Evolutionary conservation across 176 grass and related monocot species (phyloP), one percentile per base, ranked within the genome.

Genomic region (Urochloa ruziziensis): DNA sequence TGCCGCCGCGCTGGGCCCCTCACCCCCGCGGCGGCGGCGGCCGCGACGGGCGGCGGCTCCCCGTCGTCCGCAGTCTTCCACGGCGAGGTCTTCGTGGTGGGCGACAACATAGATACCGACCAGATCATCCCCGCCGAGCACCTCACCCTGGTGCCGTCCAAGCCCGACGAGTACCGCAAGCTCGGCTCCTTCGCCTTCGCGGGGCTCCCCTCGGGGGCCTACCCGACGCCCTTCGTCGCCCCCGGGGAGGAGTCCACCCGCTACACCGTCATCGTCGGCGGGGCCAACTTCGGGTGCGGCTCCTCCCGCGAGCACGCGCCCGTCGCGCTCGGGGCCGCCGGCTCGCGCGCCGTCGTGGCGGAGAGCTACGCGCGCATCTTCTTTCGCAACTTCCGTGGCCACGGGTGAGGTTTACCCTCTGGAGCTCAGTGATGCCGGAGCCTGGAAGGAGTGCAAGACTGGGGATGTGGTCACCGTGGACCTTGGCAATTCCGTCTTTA

Each of bases 121-220:
- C 96, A 98, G 89, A 98, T 98, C 67, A 98, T 98, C 64, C 89
- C 96, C 1, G 96, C 96, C 5, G 96, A 98, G 93, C 68, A 98
- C 89, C 85, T 98, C 73, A 98, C 96, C 33, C 87, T 98, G 23
- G 93, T 98, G 63, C 96, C 96, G 10, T 98, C 93, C 72, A 98
- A 98, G 58, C 91, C 89, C 6, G 91, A 98, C 28, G 96, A 98
- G 76, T 98, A 98, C 89, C 80, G 79, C 63, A 98, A 98, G 78
- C 87, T 96, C 10, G 96, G 93, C n/a, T 98, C 96, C n/a, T 91
- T 85, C 57, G 89, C 89, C 68, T 90, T 98, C 75, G 36, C 34
- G 5, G 93, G 96, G 80, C 96, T 98, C 28, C 91, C 91, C 0
- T 68, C 91, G 7, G 70, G 77, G 16, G 77, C 88, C 18, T 89